A percentile compares a stretch with the other conserved stretches of the same genome.
These are phyloP conservation scores for Tricharina praecox DNA, from an alignment of 495 filamentous ascomycete genomes.

Conservation along the genomic window DNA sequence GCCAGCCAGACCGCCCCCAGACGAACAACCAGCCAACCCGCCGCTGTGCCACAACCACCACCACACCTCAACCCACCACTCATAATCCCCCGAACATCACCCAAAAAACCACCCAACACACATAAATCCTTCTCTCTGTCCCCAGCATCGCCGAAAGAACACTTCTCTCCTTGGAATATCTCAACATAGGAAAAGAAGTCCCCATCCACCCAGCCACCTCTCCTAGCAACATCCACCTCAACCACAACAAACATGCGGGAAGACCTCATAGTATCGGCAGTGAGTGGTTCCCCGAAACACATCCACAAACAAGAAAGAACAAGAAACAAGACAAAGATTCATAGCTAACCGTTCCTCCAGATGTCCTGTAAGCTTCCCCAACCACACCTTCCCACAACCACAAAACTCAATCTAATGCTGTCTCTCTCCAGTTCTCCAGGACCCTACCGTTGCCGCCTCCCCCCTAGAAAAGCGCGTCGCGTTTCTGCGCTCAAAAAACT, in stretches of 20 bases:
- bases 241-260: slow-evolving; percentile 56
- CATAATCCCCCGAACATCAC: no score
- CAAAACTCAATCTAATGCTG: slow-evolving; percentile 3
- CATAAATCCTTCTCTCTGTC: no score
- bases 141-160: no score
- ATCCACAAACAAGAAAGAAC: not conserved
- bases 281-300: slow-evolving; percentile 30
- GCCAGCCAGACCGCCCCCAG: no score
- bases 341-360: slow-evolving; percentile 33
- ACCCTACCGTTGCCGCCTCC: slow-evolving; percentile 75
- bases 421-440: slow-evolving; percentile 67
- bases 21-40: no score
- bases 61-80: no score
- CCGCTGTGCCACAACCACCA: no score
- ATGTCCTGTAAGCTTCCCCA: slow-evolving; percentile 32
- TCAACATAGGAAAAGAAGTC: no score
- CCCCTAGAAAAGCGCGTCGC: slow-evolving; percentile 83
- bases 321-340: not conserved
- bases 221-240: no score
- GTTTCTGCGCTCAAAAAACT: slow-evolving; percentile 91
- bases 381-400: slow-evolving; percentile 11
- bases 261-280: slow-evolving; percentile 69
- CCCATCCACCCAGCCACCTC: no score
- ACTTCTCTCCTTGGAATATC: no score
- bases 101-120: no score